Evolutionary conservation across 1,284 basidiomycete genomes (phyloP).

Genomic region (Jaminaea rosea): DNA sequence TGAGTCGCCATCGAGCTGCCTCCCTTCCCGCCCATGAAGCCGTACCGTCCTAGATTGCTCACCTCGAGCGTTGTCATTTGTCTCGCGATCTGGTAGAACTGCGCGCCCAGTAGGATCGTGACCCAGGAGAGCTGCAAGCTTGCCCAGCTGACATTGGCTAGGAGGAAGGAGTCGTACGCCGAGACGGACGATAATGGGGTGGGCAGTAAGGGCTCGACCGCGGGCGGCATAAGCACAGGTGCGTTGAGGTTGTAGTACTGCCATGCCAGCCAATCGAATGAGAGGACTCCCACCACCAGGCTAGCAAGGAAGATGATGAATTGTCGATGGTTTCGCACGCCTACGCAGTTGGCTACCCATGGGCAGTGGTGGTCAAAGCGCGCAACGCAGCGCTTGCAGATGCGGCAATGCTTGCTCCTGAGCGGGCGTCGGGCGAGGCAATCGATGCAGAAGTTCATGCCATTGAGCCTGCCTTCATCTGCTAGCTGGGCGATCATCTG

Average conservation of each 20-base stretch:
- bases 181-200: conserved; percentile 57
- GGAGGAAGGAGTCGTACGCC: conserved; percentile 67
- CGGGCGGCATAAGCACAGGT: conserved; percentile 1
- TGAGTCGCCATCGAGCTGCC: conserved; percentile 56
- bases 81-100: conserved; percentile 80
- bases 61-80: conserved; percentile 97
- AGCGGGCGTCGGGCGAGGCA: conserved; percentile 90
- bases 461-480: conserved; percentile 76
- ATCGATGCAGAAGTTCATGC: conserved; percentile 86
- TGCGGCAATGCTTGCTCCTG: conserved; percentile 86
- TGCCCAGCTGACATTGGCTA: conserved; percentile 71
- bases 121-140: conserved; percentile 91
- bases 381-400: conserved; percentile 81
- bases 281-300: conserved; percentile 68
- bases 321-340: conserved; percentile 87
- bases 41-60: conserved; percentile 84
- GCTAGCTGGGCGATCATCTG: conserved; percentile 54
- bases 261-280: conserved; percentile 73
- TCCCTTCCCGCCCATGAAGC: conserved; percentile 86
- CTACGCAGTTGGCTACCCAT: conserved; percentile 98
- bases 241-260: conserved; percentile 49
- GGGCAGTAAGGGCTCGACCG: conserved; percentile 53
- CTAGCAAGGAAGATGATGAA: conserved; percentile 81
- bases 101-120: conserved; percentile 68
- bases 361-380: conserved; percentile 65